These are phyloP conservation scores for Kazachstania taianensis DNA, from an alignment of 805 yeast species.

Conservation along the genomic window DNA sequence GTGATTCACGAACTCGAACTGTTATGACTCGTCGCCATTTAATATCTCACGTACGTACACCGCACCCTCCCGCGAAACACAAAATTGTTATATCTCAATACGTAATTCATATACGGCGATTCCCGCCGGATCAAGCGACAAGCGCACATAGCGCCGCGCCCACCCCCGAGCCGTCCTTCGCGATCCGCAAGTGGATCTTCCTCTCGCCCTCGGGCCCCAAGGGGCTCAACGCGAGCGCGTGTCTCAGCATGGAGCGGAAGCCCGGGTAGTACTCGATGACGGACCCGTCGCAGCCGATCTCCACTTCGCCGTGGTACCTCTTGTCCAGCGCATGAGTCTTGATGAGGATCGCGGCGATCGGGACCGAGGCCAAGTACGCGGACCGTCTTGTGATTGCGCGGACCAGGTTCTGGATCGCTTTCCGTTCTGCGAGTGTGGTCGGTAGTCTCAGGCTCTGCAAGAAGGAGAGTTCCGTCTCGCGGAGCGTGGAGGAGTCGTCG, in stretches of 20 bases:
- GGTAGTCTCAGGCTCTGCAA: constrained; percentile 59
- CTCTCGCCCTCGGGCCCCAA: constrained; percentile 68
- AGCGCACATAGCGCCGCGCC: constrained; percentile 94
- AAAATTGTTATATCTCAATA: too few species aligned
- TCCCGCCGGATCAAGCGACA: constrained; percentile 23
- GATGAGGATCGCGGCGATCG: constrained; percentile 69
- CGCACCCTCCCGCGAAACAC: too few species aligned
- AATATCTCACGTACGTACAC: too few species aligned
- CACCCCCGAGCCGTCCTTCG: constrained; percentile 93
- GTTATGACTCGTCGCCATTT: too few species aligned
- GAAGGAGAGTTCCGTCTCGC: constrained; percentile 58
- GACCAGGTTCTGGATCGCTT: constrained; percentile 60
- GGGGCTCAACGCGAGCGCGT: constrained; percentile 60
- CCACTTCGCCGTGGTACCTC: constrained; percentile 60
- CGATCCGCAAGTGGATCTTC: constrained; percentile 65
- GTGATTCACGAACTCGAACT: too few species aligned
- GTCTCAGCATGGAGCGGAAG: constrained; percentile 67
- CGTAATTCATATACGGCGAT: too few species aligned
- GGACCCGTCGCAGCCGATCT: constrained; percentile 92
- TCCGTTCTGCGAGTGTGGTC: constrained; percentile 61
- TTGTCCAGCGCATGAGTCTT: constrained; percentile 55
- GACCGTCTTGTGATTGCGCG: constrained; percentile 78
- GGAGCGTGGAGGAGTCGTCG: constrained; percentile 67
- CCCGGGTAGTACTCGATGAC: constrained; percentile 92
- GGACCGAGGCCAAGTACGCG: constrained; percentile 83